Evolutionary conservation across 179 eudicot genomes (phyloP).

Genomic region (Heliamphora pulchella): DNA sequence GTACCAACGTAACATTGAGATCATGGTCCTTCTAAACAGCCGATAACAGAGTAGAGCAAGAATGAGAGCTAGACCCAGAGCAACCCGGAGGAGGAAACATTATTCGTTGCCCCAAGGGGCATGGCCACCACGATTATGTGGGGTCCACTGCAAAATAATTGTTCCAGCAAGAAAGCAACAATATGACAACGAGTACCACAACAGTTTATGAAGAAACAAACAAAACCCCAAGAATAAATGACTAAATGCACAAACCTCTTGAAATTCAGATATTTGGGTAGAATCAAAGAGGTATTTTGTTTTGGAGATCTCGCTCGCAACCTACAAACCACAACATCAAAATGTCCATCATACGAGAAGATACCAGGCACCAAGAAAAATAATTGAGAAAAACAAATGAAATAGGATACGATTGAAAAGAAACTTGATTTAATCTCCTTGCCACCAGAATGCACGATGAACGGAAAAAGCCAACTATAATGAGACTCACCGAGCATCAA

Average conservation of each 20-base stretch:
- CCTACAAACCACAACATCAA: conserved; percentile 11
- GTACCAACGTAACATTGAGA: neutral
- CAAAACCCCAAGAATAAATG: neutral
- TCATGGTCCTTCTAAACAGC: neutral
- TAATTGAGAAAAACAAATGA: neutral
- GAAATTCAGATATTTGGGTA: neutral
- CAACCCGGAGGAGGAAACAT: neutral
- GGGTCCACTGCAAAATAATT: too few species aligned
- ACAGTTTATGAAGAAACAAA: neutral
- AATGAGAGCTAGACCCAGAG: neutral
- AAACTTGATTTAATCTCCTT: neutral
- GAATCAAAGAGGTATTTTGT: neutral
- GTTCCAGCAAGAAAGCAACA: neutral
- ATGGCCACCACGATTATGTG: too few species aligned
- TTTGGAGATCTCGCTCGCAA: conserved; percentile 1
- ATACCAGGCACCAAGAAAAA: neutral
- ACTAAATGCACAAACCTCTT: conserved; percentile 8
- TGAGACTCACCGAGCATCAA: neutral
- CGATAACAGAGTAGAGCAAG: neutral
- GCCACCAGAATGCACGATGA: neutral
- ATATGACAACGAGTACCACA: neutral
- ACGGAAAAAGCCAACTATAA: neutral
- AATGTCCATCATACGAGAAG: neutral
- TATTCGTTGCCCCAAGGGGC: too few species aligned
- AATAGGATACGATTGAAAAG: neutral